Evolutionary conservation across 2,329 filamentous ascomycete species (phyloP), one percentile per base, ranked within the genome.

Genomic region (Aspergillus eucalypticola): DNA sequence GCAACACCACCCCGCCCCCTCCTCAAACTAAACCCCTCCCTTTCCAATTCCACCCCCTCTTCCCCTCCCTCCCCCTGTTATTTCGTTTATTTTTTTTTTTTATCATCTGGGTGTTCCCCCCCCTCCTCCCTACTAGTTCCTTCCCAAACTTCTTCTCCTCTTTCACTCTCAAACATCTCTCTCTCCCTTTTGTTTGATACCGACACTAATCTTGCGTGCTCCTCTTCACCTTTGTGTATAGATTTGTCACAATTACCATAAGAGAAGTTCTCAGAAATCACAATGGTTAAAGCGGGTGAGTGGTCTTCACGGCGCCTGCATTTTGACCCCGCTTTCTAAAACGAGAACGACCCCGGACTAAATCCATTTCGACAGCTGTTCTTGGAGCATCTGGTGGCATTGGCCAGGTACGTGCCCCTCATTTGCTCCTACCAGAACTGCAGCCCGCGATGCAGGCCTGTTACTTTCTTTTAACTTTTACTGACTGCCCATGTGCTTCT

Each of bases 351-450:
- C 27, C 25, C n/a, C 42, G 4, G 13, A 21, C 32, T 32, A 7
- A 10, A 46, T 11, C 44, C 27, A 15, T 32, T 11, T 23, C 8
- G 55, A 56, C 68, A 86, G 84, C 84, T 76, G 94, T 99, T 83
- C 92, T 95, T 82, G 95, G 95, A 81, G 95, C 94, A 77, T 89
- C 94, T 79, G 95, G 95, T 82, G 95, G 95, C 83, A 99, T 99
- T 88, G 95, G 94, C 80, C 94, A 97, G 88, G 93, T 96, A 77
- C 72, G 82, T 76, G 48, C 25, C 54, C 73, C 39, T 48, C n/a
- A 17, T 27, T 15, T 17, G 29, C n/a, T 5, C 32, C 32, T 35
- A n/a, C 19, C n/a, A 17, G 32, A 35, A 35, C 32, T 35, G 32
- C 32, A 35, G 5, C 2, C 21, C 44, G 38, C 29, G 21, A 23